phyloP scores from a whole-genome alignment of 768 basidiomycete genomes.

The Mycena chlorophos region DNA sequence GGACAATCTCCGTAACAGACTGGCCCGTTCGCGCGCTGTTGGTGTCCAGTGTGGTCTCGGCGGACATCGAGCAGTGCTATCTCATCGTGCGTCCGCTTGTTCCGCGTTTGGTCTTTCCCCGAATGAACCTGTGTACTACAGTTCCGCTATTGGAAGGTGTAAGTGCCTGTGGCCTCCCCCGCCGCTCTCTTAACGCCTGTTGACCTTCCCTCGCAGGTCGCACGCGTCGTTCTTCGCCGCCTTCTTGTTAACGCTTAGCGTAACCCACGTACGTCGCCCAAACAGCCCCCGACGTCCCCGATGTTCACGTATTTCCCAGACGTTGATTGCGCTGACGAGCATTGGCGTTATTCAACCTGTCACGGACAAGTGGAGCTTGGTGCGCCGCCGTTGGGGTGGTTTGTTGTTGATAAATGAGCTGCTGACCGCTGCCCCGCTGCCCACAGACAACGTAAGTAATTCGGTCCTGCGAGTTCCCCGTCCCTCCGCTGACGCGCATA shows the following conservation, averaged over 20 bases:
- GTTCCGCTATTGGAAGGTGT: conserved; percentile 18
- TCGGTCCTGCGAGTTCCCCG: neutral
- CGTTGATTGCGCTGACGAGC: neutral
- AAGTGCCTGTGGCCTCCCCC: neutral
- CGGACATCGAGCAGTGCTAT: conserved; percentile 13
- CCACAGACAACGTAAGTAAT: neutral
- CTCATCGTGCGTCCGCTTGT: conserved; percentile 5
- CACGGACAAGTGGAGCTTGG: neutral
- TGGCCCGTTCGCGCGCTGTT: neutral
- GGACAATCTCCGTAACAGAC: conserved; percentile 1
- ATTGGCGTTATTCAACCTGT: neutral
- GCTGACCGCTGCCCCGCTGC: too few species aligned
- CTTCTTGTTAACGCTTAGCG: neutral
- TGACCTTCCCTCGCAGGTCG: neutral
- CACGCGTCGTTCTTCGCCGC: neutral
- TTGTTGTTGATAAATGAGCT: neutral
- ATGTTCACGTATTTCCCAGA: neutral
- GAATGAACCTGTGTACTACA: neutral
- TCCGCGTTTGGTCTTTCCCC: too few species aligned
- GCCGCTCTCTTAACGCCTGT: neutral
- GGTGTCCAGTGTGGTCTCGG: conserved; percentile 6
- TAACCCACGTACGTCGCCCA: neutral
- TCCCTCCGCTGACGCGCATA: neutral
- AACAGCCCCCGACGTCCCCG: neutral
- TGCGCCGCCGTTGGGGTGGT: neutral